phyloP scores from a whole-genome alignment of 257 asterid species.

The Scutellaria minor region DNA sequence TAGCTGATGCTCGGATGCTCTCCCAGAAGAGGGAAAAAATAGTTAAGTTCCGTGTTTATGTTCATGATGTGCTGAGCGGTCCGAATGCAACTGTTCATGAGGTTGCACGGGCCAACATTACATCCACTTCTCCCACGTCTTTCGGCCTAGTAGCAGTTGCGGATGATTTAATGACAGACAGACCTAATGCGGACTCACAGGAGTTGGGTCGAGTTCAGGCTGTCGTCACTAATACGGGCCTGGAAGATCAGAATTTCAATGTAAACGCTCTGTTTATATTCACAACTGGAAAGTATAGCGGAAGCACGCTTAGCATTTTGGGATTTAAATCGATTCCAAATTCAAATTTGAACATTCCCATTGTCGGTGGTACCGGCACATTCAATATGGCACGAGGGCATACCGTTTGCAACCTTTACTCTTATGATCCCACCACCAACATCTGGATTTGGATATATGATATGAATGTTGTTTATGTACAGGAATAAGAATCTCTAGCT shows the following conservation, averaged over 20 bases:
- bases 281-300: background rate
- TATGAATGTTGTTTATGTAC: no score
- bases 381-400: no score
- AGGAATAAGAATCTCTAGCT: no score
- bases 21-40: background rate
- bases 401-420: no score
- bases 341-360: no score
- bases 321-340: background rate
- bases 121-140: background rate
- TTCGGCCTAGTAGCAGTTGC: conserved; percentile 22
- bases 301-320: background rate
- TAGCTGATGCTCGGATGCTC: background rate
- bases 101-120: conserved; percentile 18
- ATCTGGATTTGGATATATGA: no score
- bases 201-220: conserved; percentile 32
- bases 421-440: no score
- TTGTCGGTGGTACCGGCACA: no score
- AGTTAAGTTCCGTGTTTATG: background rate
- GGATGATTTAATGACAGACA: conserved; percentile 5
- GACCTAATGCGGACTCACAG: background rate
- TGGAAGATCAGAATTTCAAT: background rate
- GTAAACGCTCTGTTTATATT: background rate
- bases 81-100: background rate
- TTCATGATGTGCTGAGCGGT: background rate
- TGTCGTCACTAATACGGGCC: background rate